Percentiles rank a stretch among this genome's conserved stretches.
These are phyloP conservation scores for Phialophora verrucosa DNA, from an alignment of 2,329 filamentous ascomycete genomes.

Conservation along the genomic window DNA sequence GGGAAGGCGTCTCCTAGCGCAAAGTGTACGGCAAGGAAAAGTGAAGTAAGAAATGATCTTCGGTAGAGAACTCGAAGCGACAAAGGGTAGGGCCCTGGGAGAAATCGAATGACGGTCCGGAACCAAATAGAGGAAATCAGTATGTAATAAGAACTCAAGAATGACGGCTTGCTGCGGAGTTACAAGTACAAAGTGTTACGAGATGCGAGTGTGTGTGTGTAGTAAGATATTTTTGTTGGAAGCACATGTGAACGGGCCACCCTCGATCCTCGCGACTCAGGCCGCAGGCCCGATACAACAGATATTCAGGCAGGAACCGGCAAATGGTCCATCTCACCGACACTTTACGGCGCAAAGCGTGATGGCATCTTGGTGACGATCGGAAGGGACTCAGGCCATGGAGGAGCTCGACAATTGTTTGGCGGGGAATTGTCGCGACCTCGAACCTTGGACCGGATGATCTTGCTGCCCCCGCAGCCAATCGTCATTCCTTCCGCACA, in stretches of 20 bases:
- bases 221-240: slow-evolving; percentile 1
- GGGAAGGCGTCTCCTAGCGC: slow-evolving; percentile 3
- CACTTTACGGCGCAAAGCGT: slow-evolving; percentile 18
- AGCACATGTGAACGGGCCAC: slow-evolving; percentile 9
- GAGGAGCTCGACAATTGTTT: slow-evolving; percentile 5
- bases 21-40: slow-evolving; percentile 17
- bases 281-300: neutral
- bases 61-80: slow-evolving; percentile 9
- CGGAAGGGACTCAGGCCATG: slow-evolving; percentile 17
- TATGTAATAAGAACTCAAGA: slow-evolving; percentile 35
- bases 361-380: slow-evolving; percentile 10
- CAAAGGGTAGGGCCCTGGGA: slow-evolving; percentile 12
- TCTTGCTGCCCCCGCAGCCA: slow-evolving; percentile 17
- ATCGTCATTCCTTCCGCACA: slow-evolving; percentile 16
- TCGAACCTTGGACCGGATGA: slow-evolving; percentile 8
- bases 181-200: slow-evolving; percentile 18
- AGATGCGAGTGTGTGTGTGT: neutral
- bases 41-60: slow-evolving; percentile 11
- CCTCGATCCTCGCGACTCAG: slow-evolving; percentile 2
- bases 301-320: neutral
- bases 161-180: slow-evolving; percentile 31
- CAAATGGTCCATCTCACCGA: slow-evolving; percentile 22
- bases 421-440: slow-evolving; percentile 20
- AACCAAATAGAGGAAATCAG: slow-evolving; percentile 24
- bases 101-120: slow-evolving; percentile 17